Evolutionary conservation across 805 yeast genomes (phyloP).

Genomic region (Zygosaccharomyces bisporus): DNA sequence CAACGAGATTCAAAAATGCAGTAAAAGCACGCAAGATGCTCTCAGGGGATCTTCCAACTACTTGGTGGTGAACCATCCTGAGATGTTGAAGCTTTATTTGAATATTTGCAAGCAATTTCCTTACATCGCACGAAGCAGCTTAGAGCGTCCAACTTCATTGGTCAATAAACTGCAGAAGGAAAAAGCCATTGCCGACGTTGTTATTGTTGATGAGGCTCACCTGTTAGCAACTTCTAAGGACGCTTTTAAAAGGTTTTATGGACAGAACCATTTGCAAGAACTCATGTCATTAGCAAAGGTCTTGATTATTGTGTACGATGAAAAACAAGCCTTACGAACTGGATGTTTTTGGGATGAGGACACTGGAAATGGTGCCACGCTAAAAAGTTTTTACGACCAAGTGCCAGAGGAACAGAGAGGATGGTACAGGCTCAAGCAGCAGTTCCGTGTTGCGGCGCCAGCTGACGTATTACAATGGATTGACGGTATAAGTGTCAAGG

Average conservation of each 20-base stretch:
- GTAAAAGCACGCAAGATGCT: slow-evolving; percentile 15
- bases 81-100: slow-evolving; percentile 44
- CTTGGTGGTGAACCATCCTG: slow-evolving; percentile 46
- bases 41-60: slow-evolving; percentile 36
- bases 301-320: slow-evolving; percentile 44
- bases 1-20: slow-evolving; percentile 38
- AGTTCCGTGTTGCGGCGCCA: slow-evolving; percentile 43
- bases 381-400: slow-evolving; percentile 23
- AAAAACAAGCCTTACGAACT: slow-evolving; percentile 44
- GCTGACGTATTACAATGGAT: slow-evolving; percentile 42
- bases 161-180: slow-evolving; percentile 37
- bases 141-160: slow-evolving; percentile 46
- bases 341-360: slow-evolving; percentile 43
- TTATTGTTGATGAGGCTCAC: slow-evolving; percentile 47
- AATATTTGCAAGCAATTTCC: slow-evolving; percentile 38
- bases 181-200: slow-evolving; percentile 36
- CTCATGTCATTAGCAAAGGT: slow-evolving; percentile 40
- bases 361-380: slow-evolving; percentile 38
- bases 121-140: slow-evolving; percentile 37
- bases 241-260: slow-evolving; percentile 43
- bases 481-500: slow-evolving; percentile 34
- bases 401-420: slow-evolving; percentile 20
- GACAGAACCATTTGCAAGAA: slow-evolving; percentile 44
- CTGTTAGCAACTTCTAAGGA: slow-evolving; percentile 42
- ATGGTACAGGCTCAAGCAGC: slow-evolving; percentile 38